Evolutionary conservation across 2,329 filamentous ascomycete species (phyloP).

Genomic region (Colletotrichum tofieldiae): DNA sequence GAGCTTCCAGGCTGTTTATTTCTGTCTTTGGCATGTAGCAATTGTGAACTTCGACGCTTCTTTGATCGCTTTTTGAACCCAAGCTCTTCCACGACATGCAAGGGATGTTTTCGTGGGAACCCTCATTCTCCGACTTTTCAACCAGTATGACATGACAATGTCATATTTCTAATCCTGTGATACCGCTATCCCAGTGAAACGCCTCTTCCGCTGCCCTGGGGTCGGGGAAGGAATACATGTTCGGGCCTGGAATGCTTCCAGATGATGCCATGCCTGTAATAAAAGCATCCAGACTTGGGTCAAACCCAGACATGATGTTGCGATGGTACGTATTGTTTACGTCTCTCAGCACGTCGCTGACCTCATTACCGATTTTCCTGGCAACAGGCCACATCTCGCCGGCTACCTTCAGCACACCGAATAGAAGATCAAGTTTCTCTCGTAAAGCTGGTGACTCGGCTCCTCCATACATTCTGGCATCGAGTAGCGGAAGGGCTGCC

Average conservation of each 20-base stretch:
- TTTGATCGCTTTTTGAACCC: background rate
- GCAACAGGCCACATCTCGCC: conserved; percentile 55
- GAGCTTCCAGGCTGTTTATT: background rate
- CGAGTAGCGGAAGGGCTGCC: conserved; percentile 51
- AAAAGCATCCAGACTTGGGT: conserved; percentile 24
- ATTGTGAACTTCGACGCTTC: background rate
- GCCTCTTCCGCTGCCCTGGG: conserved; percentile 23
- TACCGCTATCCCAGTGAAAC: conserved; percentile 27
- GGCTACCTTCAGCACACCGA: conserved; percentile 51
- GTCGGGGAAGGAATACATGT: conserved; percentile 24
- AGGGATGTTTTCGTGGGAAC: no score
- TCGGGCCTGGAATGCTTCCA: background rate
- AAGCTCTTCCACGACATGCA: background rate
- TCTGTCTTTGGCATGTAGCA: background rate
- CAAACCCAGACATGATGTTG: background rate
- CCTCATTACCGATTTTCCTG: conserved; percentile 44
- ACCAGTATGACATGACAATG: background rate
- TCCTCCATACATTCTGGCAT: conserved; percentile 53
- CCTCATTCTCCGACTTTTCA: background rate
- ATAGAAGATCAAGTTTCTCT: conserved; percentile 51
- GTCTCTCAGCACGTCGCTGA: conserved; percentile 29
- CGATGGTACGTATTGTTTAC: conserved; percentile 4
- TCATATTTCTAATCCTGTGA: conserved; percentile 6
- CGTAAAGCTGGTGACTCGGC: conserved; percentile 50
- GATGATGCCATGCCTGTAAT: conserved; percentile 27